phyloP scores from a whole-genome alignment of 176 grass and related monocot genomes.

The Alopecurus myosuroides region DNA sequence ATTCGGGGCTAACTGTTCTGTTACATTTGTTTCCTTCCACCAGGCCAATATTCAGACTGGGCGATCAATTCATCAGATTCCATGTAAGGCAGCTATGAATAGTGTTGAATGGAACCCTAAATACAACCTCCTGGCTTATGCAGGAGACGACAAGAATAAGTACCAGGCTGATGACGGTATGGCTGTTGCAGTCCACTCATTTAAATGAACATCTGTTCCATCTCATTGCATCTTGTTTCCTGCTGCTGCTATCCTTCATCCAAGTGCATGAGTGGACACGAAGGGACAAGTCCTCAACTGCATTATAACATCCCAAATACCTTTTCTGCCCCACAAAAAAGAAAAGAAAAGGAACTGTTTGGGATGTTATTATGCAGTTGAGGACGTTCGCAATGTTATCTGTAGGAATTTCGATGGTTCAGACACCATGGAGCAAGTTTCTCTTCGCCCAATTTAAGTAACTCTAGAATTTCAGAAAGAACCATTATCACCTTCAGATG shows the following conservation, averaged over 20 bases:
- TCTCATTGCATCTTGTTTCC: neutral
- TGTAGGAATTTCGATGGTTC: neutral
- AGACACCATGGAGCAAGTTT: neutral
- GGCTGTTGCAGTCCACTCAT: neutral
- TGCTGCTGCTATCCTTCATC: neutral
- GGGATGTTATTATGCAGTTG: neutral
- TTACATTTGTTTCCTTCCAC: slow-evolving; percentile 25
- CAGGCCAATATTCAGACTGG: slow-evolving; percentile 95
- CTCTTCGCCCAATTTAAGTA: neutral
- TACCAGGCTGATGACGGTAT: slow-evolving; percentile 90
- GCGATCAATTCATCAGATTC: slow-evolving; percentile 90
- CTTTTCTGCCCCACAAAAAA: too few species aligned
- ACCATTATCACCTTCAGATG: neutral
- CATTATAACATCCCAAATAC: too few species aligned
- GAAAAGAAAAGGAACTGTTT: neutral
- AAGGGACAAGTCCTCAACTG: neutral
- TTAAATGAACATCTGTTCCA: neutral
- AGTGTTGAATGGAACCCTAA: slow-evolving; percentile 99
- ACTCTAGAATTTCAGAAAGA: neutral
- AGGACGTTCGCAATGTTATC: neutral
- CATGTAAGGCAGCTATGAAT: slow-evolving; percentile 92
- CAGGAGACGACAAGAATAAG: slow-evolving; percentile 97
- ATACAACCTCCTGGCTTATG: slow-evolving; percentile 91
- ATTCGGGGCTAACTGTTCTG: neutral
- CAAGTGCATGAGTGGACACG: neutral